Percentiles rank a stretch among this genome's conserved stretches.
Evolutionary conservation across 768 basidiomycete genomes (phyloP).

Genomic region (Boletus pseudo-olivaceus): DNA sequence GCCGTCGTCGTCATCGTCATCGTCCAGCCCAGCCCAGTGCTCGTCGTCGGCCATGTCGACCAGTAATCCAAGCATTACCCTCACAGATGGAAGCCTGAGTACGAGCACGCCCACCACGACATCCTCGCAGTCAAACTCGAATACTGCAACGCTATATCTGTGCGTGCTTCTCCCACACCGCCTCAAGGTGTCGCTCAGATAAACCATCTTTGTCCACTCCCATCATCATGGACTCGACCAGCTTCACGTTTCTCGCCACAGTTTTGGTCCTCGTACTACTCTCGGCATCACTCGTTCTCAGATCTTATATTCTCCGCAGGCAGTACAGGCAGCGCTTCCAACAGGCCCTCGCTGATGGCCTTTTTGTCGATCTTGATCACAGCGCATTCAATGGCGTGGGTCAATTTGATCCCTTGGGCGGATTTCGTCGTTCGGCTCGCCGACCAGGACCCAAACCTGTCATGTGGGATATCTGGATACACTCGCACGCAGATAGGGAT

Average conservation of each 20-base stretch:
- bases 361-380: slow-evolving; percentile 31
- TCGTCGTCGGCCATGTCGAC: slow-evolving; percentile 16
- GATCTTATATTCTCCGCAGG: slow-evolving; percentile 59
- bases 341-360: slow-evolving; percentile 50
- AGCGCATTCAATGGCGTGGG: neutral
- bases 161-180: slow-evolving; percentile 16
- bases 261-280: slow-evolving; percentile 64
- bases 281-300: slow-evolving; percentile 59
- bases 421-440: slow-evolving; percentile 3
- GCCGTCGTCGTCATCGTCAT: neutral
- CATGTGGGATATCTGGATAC: slow-evolving; percentile 18
- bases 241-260: slow-evolving; percentile 71
- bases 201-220: neutral
- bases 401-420: neutral
- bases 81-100: neutral
- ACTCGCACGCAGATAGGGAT: neutral
- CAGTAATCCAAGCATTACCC: neutral
- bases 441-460: slow-evolving; percentile 12
- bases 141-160: slow-evolving; percentile 30
- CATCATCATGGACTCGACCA: slow-evolving; percentile 28
- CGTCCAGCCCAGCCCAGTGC: neutral
- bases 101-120: slow-evolving; percentile 2
- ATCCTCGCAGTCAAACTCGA: slow-evolving; percentile 5
- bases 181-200: slow-evolving; percentile 2
- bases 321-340: slow-evolving; percentile 53